A percentile compares a stretch with the other conserved stretches of the same genome.
Conservation (phyloP, 148 eudicot species). For the Cornus florida region DNA sequence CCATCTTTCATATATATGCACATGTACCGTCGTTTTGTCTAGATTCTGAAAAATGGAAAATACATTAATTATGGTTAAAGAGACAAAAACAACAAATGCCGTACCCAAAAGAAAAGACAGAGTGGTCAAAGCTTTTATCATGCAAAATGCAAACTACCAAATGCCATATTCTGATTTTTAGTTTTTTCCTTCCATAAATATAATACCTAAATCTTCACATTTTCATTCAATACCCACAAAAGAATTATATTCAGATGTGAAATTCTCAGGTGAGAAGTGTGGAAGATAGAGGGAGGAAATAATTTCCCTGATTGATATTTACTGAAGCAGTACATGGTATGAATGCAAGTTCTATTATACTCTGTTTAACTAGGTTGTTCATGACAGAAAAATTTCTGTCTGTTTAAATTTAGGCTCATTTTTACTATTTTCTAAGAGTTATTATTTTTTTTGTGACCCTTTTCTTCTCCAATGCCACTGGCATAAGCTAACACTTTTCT, state of each 20-base stretch:
- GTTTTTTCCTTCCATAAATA: background rate
- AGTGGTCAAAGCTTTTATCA: background rate
- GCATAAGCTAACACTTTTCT: background rate
- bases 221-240: background rate
- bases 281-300: background rate
- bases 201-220: background rate
- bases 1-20: no score
- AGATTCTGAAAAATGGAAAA: background rate
- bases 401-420: no score
- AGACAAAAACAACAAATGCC: background rate
- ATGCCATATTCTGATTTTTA: background rate
- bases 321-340: background rate
- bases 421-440: no score
- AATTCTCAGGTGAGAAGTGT: background rate
- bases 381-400: no score
- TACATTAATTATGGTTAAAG: background rate
- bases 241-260: background rate
- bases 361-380: background rate
- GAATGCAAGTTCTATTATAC: background rate
- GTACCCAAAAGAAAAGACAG: background rate
- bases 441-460: no score
- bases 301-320: background rate
- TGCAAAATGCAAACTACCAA: background rate
- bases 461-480: background rate
- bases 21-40: no score